Percentiles rank a stretch among this genome's conserved stretches.
phyloP scores from a whole-genome alignment of 805 yeast species.

The Starmerella apis region DNA sequence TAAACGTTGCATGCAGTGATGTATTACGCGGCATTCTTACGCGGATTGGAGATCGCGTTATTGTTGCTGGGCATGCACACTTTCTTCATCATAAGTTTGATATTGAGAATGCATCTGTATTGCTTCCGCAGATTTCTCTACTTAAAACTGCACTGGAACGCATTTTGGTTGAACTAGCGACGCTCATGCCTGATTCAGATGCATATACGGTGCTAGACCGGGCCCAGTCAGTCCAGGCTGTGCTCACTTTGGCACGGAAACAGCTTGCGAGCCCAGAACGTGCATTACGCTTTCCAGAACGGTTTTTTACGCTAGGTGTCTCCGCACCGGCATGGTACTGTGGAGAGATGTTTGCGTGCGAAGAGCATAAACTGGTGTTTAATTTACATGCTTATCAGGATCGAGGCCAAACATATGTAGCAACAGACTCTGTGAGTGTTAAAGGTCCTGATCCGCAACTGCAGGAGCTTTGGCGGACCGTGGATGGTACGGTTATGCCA shows the following conservation, averaged over 20 bases:
- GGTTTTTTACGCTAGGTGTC: slow-evolving; percentile 1
- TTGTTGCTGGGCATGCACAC: slow-evolving; percentile 10
- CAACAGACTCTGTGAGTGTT: slow-evolving; percentile 19
- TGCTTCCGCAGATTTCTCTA: slow-evolving; percentile 6
- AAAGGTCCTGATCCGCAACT: slow-evolving; percentile 14
- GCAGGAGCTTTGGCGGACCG: slow-evolving; percentile 9
- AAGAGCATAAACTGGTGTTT: slow-evolving; percentile 13
- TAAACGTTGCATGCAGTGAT: slow-evolving; percentile 19
- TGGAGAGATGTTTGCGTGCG: slow-evolving; percentile 16
- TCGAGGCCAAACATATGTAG: slow-evolving; percentile 6
- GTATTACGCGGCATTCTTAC: slow-evolving; percentile 13
- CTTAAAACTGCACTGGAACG: slow-evolving; percentile 8
- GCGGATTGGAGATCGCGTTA: slow-evolving; percentile 1
- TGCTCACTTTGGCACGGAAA: neutral
- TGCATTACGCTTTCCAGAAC: slow-evolving; percentile 12
- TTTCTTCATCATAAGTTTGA: slow-evolving; percentile 5
- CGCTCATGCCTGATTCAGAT: neutral
- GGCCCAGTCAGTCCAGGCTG: neutral
- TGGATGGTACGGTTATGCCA: slow-evolving; percentile 2
- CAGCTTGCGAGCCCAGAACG: slow-evolving; percentile 9
- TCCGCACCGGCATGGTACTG: slow-evolving; percentile 11
- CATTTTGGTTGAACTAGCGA: slow-evolving; percentile 3
- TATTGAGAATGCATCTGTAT: neutral
- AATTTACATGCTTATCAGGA: slow-evolving; percentile 18
- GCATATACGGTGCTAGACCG: neutral